Base-by-base conservation (phyloP, 2,329 filamentous ascomycete genomes). In the Ceratocystis harringtonii region DNA sequence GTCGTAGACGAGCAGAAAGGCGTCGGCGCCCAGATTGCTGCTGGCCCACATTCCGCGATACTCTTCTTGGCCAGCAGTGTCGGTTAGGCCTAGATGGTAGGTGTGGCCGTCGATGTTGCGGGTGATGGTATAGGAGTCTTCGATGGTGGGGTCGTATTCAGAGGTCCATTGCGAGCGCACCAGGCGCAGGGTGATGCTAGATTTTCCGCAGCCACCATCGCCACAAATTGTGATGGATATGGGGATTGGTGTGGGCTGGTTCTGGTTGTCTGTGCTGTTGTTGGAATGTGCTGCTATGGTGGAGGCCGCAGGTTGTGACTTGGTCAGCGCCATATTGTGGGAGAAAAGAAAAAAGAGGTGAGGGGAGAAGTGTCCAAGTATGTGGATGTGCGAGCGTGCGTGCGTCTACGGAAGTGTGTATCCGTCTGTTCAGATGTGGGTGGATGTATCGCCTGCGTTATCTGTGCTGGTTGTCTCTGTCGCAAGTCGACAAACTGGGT, bases 41-140 rank as follows among this genome's bases (percentile, higher is more conserved):
- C 84, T 81, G 1, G 88, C 88, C 89, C 89, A 94, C 79, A 94
- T 89, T 70, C 88, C 86, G 70, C 89, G 86, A 77, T 94, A 94
- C 76, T 94, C 89, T 76, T 94, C 89, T 74, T 94, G 89, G n/a
- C 89, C 89, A 30, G 89, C 89, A 0, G 89, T 92, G 78, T 94
- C 89, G 67, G 88, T 92, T 62, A 94, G 81, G 61, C 82, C 80
- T 44, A 94, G 84, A 74, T 89, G 87, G 79, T 92, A 92, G 62
- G 84, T 85, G 64, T 92, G 81, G 72, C 89, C 89, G 71, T 92
- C 89, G 73, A 94, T 85, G 70, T 81, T 83, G 70, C 89, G 87
- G 62, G 89, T 92, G 68, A 94, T 86, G 71, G 84, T 87, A 79
- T 94, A 94, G 70, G 87, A 90, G 79, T 94, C 89, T 76, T 90